These are phyloP conservation scores for Plasmodium yoelii DNA, from an alignment of 169 alveolate genomes.

Conservation along the genomic window DNA sequence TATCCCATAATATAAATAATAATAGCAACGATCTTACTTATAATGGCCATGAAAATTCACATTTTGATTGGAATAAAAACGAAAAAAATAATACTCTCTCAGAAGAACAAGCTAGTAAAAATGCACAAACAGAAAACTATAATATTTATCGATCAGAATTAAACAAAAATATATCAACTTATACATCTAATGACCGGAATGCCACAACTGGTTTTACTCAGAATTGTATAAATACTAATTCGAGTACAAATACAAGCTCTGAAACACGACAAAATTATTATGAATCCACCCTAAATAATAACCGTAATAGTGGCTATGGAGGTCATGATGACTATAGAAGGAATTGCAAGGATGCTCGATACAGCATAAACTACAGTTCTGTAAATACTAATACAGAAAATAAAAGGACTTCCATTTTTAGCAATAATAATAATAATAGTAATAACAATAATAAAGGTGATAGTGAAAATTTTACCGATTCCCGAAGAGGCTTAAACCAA, in stretches of 20 bases:
- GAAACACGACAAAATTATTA: neutral
- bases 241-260: neutral
- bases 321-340: neutral
- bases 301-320: neutral
- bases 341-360: neutral
- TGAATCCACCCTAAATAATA: neutral
- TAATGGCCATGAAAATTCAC: neutral
- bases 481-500: no score
- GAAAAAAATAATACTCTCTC: neutral
- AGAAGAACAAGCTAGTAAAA: neutral
- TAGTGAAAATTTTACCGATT: neutral
- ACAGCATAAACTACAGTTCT: neutral
- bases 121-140: neutral
- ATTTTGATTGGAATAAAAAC: neutral
- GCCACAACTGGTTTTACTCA: neutral
- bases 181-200: neutral
- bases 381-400: slow-evolving; percentile 7
- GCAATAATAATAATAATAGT: neutral
- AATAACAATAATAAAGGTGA: neutral
- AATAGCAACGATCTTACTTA: neutral
- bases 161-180: neutral
- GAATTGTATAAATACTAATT: no score
- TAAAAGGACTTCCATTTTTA: slow-evolving; percentile 5
- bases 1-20: neutral
- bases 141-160: neutral